Base-by-base conservation (phyloP, 495 filamentous ascomycete species). In the Aspergillus sclerotioniger region DNA sequence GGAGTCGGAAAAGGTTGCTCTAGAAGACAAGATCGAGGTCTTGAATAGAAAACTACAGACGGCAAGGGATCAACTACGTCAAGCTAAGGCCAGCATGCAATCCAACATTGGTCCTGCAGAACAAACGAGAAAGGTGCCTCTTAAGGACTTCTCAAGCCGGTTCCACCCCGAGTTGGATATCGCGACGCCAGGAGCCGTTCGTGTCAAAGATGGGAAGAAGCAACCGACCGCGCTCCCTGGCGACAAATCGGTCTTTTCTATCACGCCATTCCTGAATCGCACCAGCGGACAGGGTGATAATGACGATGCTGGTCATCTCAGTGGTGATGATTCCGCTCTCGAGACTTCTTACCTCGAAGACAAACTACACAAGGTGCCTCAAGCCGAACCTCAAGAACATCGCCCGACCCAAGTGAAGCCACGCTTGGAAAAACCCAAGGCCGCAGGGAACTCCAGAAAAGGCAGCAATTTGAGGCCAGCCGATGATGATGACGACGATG, bases 221-320 rank as follows among this genome's bases (percentile, higher is more conserved):
- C 73, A 75, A 47, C 16, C 15, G 13, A n/a, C 82, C 15, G 82
- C 82, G 0, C 64, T 86, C 39, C 73, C 85, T 33, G 91, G 89
- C 21, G 91, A 95, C 61, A 96, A 96, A 69, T 96, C 91, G 0
- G 84, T 80, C 17, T 97, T 97, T 67, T 94, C 91, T 10, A 92
- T 97, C 60, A 97, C 92, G 1, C 92, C 92, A 0, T 95, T 92
- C 71, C 74, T 97, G 29, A 95, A 93, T 74, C 87, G 89, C 52
- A 90, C 87, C 7, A 76, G 81, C 43, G 72, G 78, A n/a, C 69
- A 73, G 15, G 64, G 64, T 44, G 69, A 74, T 0, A 47, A 57
- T 9, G 44, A 60, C 46, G 56, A 46, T n/a, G 29, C 25, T 19
- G 48, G 54, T 19, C 45, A 47, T 10, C 16, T 21, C 21, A 43